These are phyloP conservation scores for Eucalyptus polybractea DNA, from an alignment of 345 rosid genomes.

Conservation along the genomic window DNA sequence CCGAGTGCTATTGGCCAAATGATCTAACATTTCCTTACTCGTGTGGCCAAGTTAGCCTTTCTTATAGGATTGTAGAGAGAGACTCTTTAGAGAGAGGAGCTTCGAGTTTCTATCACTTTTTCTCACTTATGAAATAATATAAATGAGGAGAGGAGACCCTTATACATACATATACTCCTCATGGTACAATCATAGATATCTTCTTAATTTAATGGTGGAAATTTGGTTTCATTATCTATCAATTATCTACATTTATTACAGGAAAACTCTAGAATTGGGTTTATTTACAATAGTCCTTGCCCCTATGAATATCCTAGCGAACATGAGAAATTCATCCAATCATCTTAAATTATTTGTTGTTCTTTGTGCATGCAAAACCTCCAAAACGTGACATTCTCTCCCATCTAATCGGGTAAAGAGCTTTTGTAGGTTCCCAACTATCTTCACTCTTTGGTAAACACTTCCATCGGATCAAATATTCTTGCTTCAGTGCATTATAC, in stretches of 20 bases:
- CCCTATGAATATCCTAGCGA: not conserved
- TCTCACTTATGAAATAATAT: not conserved
- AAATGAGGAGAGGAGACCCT: not conserved
- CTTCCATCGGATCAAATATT: not conserved
- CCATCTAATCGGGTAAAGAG: not conserved
- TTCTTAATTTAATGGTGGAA: not conserved
- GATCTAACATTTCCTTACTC: no score
- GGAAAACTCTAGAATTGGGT: not conserved
- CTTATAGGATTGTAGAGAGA: no score
- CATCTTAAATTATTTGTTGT: rapidly evolving
- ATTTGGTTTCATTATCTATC: not conserved
- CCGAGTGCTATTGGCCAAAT: no score
- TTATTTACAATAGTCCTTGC: not conserved
- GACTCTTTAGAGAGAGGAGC: no score
- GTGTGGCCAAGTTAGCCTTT: no score
- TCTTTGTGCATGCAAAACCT: no score
- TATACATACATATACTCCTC: not conserved
- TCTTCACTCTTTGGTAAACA: not conserved
- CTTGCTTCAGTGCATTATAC: rapidly evolving
- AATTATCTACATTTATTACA: not conserved
- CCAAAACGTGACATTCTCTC: not conserved
- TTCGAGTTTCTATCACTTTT: no score
- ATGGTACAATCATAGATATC: no score
- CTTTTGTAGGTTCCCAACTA: not conserved
- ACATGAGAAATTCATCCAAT: not conserved